Base-by-base conservation (phyloP, 2,329 filamentous ascomycete species). In the Sporothrix luriei region DNA sequence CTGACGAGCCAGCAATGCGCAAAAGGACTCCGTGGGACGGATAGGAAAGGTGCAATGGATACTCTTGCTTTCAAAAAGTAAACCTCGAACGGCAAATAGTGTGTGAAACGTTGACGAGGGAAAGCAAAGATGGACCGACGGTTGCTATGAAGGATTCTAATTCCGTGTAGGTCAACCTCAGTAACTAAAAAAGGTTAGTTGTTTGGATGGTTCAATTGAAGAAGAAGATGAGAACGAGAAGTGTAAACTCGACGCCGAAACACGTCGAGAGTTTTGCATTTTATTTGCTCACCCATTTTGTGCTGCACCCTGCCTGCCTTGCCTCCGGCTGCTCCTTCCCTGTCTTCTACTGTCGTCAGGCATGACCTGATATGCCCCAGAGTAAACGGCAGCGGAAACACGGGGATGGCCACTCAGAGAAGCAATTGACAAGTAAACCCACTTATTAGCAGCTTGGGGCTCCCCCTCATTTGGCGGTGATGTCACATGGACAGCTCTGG, bases 401-500 rank as follows among this genome's bases (percentile, higher is more conserved):
- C 46, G 57, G 57, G 57, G 57, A 26, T 62, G 38, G 40, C 43
- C 43, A 38, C 24, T 21, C 33, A 40, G 29, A 40, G n/a, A 33
- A 46, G n/a, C 38, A 46, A 13, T 3, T 24, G 40, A 62, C 38
- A 13, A 13, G 26, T 24, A 66, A 38, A 54, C 14, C 33, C 65
- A 67, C 46, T 11, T 51, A n/a, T 21, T 51, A n/a, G 46, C 62
- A 51, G 9, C 61, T 64, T 29, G 61, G 21, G 19, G 33, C 49
- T 66, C 54, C 49, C 66, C 66, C 52, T 49, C 49, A 52, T 33
- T 43, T 33, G 38, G 24, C 29, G 13, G 70, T 71, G 70, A 71
- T 71, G 70, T 71, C 70, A 71, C 62, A 69, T 69, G 70, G 67
- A 69, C 38, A 69, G 68, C 57, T 64, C 24, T 19, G 40, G 38